These are phyloP conservation scores for Trichosporon ovoides DNA, from an alignment of 1,284 basidiomycete genomes.

Conservation along the genomic window DNA sequence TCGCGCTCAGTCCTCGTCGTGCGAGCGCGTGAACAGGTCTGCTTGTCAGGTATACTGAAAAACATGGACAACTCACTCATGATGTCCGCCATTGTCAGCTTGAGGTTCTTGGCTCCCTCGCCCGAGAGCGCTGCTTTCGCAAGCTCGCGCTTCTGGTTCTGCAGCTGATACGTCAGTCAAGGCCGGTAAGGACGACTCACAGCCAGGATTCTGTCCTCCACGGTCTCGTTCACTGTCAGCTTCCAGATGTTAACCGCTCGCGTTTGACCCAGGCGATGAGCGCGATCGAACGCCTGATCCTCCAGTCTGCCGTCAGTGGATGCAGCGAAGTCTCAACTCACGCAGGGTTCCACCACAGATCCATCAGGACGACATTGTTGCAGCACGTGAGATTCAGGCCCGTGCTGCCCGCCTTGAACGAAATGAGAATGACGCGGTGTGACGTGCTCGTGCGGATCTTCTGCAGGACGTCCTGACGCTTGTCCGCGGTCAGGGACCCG, in stretches of 20 bases:
- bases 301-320: constrained; percentile 54
- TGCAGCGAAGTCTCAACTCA: constrained; percentile 18
- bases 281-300: constrained; percentile 87
- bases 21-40: constrained; percentile 16
- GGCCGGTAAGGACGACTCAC: not conserved
- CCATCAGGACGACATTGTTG: constrained; percentile 86
- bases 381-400: constrained; percentile 91
- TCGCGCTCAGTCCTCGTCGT: constrained; percentile 8
- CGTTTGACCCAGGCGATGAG: constrained; percentile 79
- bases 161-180: constrained; percentile 58
- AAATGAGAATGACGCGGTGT: constrained; percentile 78
- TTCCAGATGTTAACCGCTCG: constrained; percentile 88
- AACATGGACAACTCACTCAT: constrained; percentile 52
- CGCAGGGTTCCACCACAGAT: constrained; percentile 92
- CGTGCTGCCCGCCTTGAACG: constrained; percentile 91
- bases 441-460: constrained; percentile 62
- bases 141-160: constrained; percentile 79
- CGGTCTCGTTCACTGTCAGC: constrained; percentile 78
- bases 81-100: constrained; percentile 76
- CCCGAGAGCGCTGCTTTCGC: constrained; percentile 81
- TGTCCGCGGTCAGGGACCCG: constrained; percentile 70
- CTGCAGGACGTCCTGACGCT: constrained; percentile 68
- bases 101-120: constrained; percentile 76
- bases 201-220: constrained; percentile 64
- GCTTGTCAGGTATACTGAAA: not conserved